Evolutionary conservation across 2,329 filamentous ascomycete species (phyloP).

Genomic region (Cladorrhinum sp.): DNA sequence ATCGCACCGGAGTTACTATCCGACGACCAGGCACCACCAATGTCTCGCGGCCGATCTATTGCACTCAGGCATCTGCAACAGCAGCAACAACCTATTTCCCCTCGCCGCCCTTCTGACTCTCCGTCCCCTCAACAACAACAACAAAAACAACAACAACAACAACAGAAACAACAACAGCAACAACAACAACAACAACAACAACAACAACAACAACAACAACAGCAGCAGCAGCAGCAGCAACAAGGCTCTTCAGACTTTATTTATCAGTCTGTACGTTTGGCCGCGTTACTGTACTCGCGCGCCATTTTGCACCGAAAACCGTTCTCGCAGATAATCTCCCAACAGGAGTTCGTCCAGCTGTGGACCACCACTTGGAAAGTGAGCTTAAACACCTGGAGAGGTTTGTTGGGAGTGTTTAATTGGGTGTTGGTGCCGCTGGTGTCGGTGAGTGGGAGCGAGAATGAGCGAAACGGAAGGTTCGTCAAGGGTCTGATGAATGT

Average conservation of each 20-base stretch:
- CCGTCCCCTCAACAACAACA: too few species aligned
- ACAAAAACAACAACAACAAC: too few species aligned
- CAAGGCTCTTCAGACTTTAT: conserved; percentile 36
- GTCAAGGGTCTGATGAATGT: conserved; percentile 45
- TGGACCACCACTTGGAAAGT: conserved; percentile 49
- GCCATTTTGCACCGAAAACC: conserved; percentile 43
- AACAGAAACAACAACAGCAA: too few species aligned
- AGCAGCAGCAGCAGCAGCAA: conserved; percentile 1
- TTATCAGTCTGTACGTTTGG: conserved; percentile 45
- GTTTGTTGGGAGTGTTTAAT: conserved; percentile 46
- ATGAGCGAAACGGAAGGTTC: conserved; percentile 40
- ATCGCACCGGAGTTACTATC: background rate
- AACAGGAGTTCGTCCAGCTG: conserved; percentile 40
- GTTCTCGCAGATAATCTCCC: conserved; percentile 39
- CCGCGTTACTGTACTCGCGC: conserved; percentile 47
- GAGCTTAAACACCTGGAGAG: conserved; percentile 44
- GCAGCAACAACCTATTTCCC: background rate
- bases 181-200: too few species aligned
- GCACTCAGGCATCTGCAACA: conserved; percentile 1
- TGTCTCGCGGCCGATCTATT: background rate
- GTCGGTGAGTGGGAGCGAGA: conserved; percentile 22
- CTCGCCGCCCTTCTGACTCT: background rate
- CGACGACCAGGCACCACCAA: background rate
- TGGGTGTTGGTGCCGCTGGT: conserved; percentile 47
- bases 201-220: too few species aligned